phyloP scores from a whole-genome alignment of 768 basidiomycete genomes.

The Xerocomus spinulosus region DNA sequence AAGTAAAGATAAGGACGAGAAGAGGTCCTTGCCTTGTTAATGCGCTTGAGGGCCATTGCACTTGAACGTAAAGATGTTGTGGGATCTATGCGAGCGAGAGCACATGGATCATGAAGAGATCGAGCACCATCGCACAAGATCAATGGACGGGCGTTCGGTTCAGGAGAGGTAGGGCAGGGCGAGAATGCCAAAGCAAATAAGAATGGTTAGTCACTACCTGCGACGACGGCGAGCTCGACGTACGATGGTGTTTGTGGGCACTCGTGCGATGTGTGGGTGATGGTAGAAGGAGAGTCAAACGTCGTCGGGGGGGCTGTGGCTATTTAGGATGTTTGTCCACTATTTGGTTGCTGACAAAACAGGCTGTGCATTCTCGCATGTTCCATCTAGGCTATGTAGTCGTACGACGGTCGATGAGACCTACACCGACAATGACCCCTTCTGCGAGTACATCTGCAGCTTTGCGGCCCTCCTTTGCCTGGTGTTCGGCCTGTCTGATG shows the following conservation, averaged over 20 bases:
- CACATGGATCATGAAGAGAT: slow-evolving; percentile 25
- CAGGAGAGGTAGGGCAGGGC: not conserved
- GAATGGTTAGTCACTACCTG: too few species aligned
- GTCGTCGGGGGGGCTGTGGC: slow-evolving; percentile 15
- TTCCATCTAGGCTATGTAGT: slow-evolving; percentile 8
- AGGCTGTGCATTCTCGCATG: slow-evolving; percentile 14
- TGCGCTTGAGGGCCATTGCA: slow-evolving; percentile 95
- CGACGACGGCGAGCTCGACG: too few species aligned
- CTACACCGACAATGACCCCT: slow-evolving; percentile 71
- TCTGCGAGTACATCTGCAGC: slow-evolving; percentile 66
- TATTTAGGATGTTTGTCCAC: slow-evolving; percentile 36
- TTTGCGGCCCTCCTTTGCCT: slow-evolving; percentile 67
- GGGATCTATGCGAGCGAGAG: slow-evolving; percentile 12
- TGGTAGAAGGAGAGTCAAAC: slow-evolving; percentile 28
- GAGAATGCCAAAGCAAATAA: too few species aligned
- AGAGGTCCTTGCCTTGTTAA: slow-evolving; percentile 78
- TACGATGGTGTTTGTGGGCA: slow-evolving; percentile 2
- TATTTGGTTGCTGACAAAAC: slow-evolving; percentile 38
- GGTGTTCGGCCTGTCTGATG: slow-evolving; percentile 58
- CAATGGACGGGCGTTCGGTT: slow-evolving; percentile 14
- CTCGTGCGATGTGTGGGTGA: slow-evolving; percentile 12
- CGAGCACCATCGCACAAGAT: slow-evolving; percentile 37
- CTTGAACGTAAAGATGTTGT: slow-evolving; percentile 7
- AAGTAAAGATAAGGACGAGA: not conserved
- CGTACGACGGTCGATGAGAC: slow-evolving; percentile 59